phyloP scores from a whole-genome alignment of 129 eudicot species.

The Scalesia atractyloides region DNA sequence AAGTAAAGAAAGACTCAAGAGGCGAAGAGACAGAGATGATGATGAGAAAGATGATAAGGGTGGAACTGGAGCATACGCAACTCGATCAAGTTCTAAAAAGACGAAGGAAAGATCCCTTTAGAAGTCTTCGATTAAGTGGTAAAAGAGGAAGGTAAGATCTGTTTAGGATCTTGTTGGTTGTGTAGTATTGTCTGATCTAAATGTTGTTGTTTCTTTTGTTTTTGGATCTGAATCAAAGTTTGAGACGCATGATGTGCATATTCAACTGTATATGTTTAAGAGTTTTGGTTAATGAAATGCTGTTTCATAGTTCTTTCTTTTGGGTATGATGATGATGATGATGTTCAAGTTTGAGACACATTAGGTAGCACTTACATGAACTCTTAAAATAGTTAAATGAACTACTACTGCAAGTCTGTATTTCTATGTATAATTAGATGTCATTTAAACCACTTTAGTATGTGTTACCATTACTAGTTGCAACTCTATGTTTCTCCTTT shows the following conservation, averaged over 20 bases:
- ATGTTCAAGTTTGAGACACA: too few relatives aligned
- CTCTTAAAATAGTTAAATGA: too few relatives aligned
- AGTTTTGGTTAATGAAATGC: not conserved
- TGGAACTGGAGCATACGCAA: not conserved
- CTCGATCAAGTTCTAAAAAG: not conserved
- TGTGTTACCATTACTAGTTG: too few relatives aligned
- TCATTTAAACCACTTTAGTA: too few relatives aligned
- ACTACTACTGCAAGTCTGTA: too few relatives aligned
- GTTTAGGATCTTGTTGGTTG: too few relatives aligned
- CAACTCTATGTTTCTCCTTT: too few relatives aligned
- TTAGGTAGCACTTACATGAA: too few relatives aligned
- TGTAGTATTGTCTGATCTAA: not conserved
- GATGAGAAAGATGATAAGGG: not conserved
- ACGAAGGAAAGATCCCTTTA: not conserved
- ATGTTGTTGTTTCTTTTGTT: constrained; percentile 7
- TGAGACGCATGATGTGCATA: constrained; percentile 3
- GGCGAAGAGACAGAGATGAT: not conserved
- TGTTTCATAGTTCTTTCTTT: not conserved
- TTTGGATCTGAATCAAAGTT: not conserved
- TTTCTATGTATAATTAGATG: too few relatives aligned
- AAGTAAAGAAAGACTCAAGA: not conserved
- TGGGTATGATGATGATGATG: not conserved
- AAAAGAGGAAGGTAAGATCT: too few relatives aligned
- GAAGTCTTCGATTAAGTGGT: not conserved
- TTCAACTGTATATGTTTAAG: not conserved